A percentile compares a stretch with the other conserved stretches of the same genome.
Conservation (phyloP, 768 basidiomycete genomes). For the Mycena amicta region DNA sequence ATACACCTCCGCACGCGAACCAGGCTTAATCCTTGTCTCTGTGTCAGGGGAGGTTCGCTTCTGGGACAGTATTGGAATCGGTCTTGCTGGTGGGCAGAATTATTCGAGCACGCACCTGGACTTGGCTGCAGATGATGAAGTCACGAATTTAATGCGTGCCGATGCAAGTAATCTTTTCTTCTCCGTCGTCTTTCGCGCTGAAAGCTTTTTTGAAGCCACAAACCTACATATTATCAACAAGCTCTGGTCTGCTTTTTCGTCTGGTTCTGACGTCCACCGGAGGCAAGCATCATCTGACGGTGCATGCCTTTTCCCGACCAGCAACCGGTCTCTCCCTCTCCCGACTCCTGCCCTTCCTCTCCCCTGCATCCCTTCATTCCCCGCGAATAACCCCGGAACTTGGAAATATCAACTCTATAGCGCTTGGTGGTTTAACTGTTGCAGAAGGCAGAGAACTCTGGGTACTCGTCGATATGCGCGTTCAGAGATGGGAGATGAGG, state of each 20-base stretch:
- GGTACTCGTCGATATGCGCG: conserved; percentile 64
- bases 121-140: conserved; percentile 55
- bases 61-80: conserved; percentile 88
- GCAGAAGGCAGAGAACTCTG: conserved; percentile 60
- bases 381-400: conserved; percentile 43
- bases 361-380: conserved; percentile 45
- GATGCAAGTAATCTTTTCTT: conserved; percentile 49
- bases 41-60: conserved; percentile 73
- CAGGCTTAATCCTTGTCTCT: conserved; percentile 82
- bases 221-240: conserved; percentile 71
- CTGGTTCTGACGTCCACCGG: conserved; percentile 66
- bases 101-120: conserved; percentile 54
- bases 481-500: conserved; percentile 74
- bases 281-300: conserved; percentile 64
- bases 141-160: conserved; percentile 67
- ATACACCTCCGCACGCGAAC: conserved; percentile 70
- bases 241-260: conserved; percentile 66
- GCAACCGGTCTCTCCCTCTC: conserved; percentile 46
- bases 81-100: conserved; percentile 77
- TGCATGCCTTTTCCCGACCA: conserved; percentile 62
- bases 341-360: conserved; percentile 43
- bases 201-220: no score
- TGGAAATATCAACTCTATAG: conserved; percentile 69
- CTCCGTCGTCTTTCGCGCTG: no score
- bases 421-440: conserved; percentile 46